Percentiles rank a stretch among this genome's conserved stretches.
phyloP scores from a whole-genome alignment of 306 rosid genomes.

The Potentilla sterilis region DNA sequence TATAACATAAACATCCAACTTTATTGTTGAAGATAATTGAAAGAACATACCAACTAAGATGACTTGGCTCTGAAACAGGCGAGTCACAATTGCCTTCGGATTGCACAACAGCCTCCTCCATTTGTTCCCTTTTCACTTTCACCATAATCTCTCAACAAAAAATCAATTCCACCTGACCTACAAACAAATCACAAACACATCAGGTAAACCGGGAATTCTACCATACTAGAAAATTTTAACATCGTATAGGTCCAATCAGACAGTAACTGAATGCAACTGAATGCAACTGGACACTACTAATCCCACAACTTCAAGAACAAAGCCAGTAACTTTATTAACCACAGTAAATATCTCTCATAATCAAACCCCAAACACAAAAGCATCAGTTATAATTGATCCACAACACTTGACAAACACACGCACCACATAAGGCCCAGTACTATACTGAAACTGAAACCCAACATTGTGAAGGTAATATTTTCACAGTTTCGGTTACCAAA shows the following conservation, averaged over 20 bases:
- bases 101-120: slow-evolving; percentile 22
- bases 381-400: background rate
- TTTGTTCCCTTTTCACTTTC: slow-evolving; percentile 18
- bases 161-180: background rate
- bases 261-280: background rate
- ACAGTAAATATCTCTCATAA: background rate
- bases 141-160: slow-evolving; percentile 17
- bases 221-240: too few relatives aligned
- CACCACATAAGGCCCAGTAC: background rate
- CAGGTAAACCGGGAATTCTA: too few relatives aligned
- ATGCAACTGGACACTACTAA: background rate
- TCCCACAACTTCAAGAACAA: background rate
- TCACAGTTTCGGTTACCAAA: background rate
- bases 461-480: background rate
- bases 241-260: background rate
- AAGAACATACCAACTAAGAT: slow-evolving; percentile 33
- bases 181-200: too few relatives aligned
- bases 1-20: too few relatives aligned
- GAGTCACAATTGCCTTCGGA: slow-evolving; percentile 18
- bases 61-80: slow-evolving; percentile 21
- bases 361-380: background rate
- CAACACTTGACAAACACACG: background rate
- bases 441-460: background rate
- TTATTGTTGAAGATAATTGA: background rate
- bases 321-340: background rate